Base-by-base conservation (phyloP, 441 rosid species). In the Euphorbia corollata region DNA sequence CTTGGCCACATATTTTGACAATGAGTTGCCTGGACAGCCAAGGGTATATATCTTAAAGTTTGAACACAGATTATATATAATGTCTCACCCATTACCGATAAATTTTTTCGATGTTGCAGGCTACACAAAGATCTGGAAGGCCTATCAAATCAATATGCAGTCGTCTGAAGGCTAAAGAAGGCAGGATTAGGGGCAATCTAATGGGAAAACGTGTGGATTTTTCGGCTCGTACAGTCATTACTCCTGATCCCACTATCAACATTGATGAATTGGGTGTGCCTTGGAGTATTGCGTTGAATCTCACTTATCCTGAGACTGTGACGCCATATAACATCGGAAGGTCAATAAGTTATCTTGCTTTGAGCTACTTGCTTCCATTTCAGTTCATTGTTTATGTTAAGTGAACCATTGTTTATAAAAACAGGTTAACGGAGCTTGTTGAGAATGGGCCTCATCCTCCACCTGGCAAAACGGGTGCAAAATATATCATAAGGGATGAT, bases 141-240 rank as follows among this genome's bases (percentile, higher is more conserved):
- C 97, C 99, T 56, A 94, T 94, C 63, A 95, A 95, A 81, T 95
- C 99, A 6, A 91, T 95, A 41, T 91, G 99, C 73, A 95, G 97
- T 73, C 83, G 99, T 77, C 95, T 95, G 66, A 95, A 95, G 85
- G 99, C 98, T 22, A 95, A 95, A 80, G 98, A 95, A 77, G 98
- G 99, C 62, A 83, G 98, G 48, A 90, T 95, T 77, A 86, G 99
- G 75, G 99, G 99, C 50, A 95, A 95, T 68, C 75, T 95, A 81
- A 91, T 95, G 99, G 99, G 99, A 10, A 95, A 94, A 70, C 83
- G 97, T n/a, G 98, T 95, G n/a, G 96, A 95, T 78, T 90, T 95
- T 78, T 95, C 98, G 1, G 98, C 98, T 32, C 87, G 96, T 68
- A 95, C 97, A 19, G 96, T 91, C 74, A 95, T 91, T 63, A 95